Conservation (phyloP, 2,329 filamentous ascomycete species). For the Aspergillus aculeatinus region DNA sequence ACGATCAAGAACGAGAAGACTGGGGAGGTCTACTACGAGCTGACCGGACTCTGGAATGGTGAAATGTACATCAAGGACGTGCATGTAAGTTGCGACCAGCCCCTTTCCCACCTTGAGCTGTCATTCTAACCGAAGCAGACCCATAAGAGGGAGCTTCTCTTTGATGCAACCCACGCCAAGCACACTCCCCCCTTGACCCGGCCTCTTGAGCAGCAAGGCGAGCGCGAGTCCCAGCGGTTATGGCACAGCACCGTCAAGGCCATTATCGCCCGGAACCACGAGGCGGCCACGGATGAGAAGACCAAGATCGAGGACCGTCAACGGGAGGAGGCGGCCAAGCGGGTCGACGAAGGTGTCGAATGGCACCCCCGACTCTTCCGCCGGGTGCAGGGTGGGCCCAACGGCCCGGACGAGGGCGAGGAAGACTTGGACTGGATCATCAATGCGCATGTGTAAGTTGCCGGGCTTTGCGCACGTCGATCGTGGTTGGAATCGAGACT, state of each 20-base stretch:
- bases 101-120: neutral
- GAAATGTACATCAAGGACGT: slow-evolving; percentile 91
- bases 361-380: slow-evolving; percentile 90
- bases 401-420: slow-evolving; percentile 73
- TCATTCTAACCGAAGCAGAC: slow-evolving; percentile 56
- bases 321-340: slow-evolving; percentile 78
- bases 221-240: slow-evolving; percentile 83
- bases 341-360: slow-evolving; percentile 74
- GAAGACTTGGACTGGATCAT: slow-evolving; percentile 95
- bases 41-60: slow-evolving; percentile 89
- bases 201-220: slow-evolving; percentile 80
- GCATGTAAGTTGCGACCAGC: slow-evolving; percentile 44
- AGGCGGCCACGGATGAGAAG: slow-evolving; percentile 89
- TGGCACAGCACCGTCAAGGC: slow-evolving; percentile 82
- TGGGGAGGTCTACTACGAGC: slow-evolving; percentile 82
- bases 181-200: slow-evolving; percentile 71
- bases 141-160: slow-evolving; percentile 83
- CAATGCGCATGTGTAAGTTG: slow-evolving; percentile 73
- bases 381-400: slow-evolving; percentile 66
- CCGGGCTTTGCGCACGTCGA: neutral
- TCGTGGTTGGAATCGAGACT: slow-evolving; percentile 8
- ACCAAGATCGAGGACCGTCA: slow-evolving; percentile 93
- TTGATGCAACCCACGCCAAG: slow-evolving; percentile 77
- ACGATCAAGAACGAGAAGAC: slow-evolving; percentile 84
- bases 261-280: slow-evolving; percentile 81